Conservation (phyloP, 495 filamentous ascomycete species). For the Usnea hakonensis region DNA sequence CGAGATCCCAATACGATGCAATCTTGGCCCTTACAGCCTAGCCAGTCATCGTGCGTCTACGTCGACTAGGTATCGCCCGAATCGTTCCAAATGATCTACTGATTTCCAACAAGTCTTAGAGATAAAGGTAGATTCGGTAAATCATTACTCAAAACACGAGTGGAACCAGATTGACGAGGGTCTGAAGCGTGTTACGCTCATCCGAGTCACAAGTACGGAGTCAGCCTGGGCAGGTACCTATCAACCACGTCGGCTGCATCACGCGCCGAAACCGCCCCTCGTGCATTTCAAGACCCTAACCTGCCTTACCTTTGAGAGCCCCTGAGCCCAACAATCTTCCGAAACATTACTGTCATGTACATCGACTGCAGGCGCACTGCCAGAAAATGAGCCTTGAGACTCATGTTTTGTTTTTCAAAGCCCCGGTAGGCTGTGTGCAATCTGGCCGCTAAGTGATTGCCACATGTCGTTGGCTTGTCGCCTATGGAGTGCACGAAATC, state of each 20-base stretch:
- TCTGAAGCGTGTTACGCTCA: no score
- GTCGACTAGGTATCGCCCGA: constrained; percentile 13
- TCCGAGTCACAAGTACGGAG: no score
- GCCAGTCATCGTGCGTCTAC: constrained; percentile 6
- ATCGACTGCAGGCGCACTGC: background rate
- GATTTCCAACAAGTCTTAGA: background rate
- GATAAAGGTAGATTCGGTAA: background rate
- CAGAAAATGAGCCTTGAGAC: no score
- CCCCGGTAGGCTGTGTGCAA: background rate
- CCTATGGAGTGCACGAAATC: background rate
- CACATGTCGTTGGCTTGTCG: background rate
- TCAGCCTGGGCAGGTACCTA: no score
- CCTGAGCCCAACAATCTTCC: no score
- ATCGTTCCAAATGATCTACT: background rate
- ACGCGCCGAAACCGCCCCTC: no score
- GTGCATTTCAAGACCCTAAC: no score
- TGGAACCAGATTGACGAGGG: background rate
- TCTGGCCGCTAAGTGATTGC: background rate
- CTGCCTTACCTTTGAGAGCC: no score
- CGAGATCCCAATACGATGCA: constrained; percentile 1
- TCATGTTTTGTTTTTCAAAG: no score
- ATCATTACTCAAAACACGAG: background rate
- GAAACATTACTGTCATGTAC: background rate
- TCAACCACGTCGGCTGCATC: no score
- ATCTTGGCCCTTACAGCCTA: constrained; percentile 3